phyloP scores from a whole-genome alignment of 2,329 filamentous ascomycete species.

The Phialocephala subalpina region DNA sequence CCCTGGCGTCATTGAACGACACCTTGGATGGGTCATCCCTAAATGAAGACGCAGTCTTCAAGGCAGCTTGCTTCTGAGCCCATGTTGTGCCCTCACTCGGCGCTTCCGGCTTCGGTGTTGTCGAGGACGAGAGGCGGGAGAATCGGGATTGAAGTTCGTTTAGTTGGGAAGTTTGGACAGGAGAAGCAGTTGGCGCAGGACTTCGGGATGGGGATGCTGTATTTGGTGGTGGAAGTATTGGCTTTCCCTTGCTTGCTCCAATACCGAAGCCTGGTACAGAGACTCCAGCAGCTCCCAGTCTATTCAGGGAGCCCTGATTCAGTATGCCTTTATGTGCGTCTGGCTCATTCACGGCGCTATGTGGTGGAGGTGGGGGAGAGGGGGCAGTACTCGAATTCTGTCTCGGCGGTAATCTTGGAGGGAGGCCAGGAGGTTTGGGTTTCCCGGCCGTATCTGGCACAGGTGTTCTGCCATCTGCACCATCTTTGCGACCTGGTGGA shows the following conservation, averaged over 20 bases:
- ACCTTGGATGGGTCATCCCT: slow-evolving; percentile 60
- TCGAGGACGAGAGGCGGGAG: slow-evolving; percentile 40
- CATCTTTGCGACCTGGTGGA: slow-evolving; percentile 58
- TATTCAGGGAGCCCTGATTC: slow-evolving; percentile 56
- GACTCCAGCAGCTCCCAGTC: slow-evolving; percentile 68
- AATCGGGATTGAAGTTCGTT: slow-evolving; percentile 48
- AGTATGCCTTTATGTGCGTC: slow-evolving; percentile 44
- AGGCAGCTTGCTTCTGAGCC: slow-evolving; percentile 61
- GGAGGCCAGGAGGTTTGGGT: slow-evolving; percentile 52
- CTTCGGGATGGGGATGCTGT: slow-evolving; percentile 37
- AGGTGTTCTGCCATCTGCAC: slow-evolving; percentile 38
- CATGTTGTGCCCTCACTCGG: slow-evolving; percentile 56
- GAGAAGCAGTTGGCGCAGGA: slow-evolving; percentile 25
- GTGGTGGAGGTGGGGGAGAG: slow-evolving; percentile 52
- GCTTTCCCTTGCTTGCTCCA: slow-evolving; percentile 44
- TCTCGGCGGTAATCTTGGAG: slow-evolving; percentile 64
- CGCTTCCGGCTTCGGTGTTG: slow-evolving; percentile 40
- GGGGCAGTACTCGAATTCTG: slow-evolving; percentile 48
- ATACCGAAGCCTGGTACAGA: slow-evolving; percentile 73
- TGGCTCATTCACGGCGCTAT: slow-evolving; percentile 34
- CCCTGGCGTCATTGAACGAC: slow-evolving; percentile 57
- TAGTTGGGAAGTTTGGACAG: slow-evolving; percentile 34
- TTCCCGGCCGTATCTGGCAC: slow-evolving; percentile 35
- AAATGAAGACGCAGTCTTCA: slow-evolving; percentile 58
- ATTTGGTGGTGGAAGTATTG: slow-evolving; percentile 40